Evolutionary conservation across 805 yeast species (phyloP).

Genomic region (Barnettozyma californica): DNA sequence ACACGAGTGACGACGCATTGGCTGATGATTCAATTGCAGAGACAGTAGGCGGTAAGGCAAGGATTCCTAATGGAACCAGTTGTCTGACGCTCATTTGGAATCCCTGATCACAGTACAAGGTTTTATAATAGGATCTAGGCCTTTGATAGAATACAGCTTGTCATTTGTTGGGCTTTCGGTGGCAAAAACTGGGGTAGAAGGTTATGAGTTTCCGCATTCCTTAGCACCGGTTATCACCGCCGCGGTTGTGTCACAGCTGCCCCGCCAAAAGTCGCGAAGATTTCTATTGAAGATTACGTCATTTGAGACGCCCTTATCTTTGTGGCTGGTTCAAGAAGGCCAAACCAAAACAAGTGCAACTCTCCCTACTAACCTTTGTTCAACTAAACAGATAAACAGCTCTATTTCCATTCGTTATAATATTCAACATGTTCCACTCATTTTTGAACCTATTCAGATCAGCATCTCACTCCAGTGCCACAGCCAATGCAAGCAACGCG

Average conservation of each 20-base stretch:
- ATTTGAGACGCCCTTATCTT: not conserved
- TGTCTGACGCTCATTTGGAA: not conserved
- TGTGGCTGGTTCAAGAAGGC: not conserved
- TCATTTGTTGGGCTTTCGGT: not conserved
- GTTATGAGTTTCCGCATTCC: not conserved
- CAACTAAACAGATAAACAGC: not conserved
- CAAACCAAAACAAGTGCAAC: not conserved
- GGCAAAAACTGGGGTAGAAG: not conserved
- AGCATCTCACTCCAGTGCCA: not conserved
- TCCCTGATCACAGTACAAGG: not conserved
- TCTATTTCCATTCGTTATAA: not conserved
- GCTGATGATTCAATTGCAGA: not conserved
- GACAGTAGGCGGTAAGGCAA: conserved; percentile 1
- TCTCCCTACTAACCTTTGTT: not conserved
- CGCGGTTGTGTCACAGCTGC: not conserved
- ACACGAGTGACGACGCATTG: not conserved
- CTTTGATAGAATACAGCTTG: not conserved
- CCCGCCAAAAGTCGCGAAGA: not conserved
- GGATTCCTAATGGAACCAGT: conserved; percentile 1
- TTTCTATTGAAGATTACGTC: not conserved
- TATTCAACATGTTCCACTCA: conserved; percentile 1
- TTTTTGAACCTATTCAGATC: conserved; percentile 1
- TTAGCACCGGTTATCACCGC: not conserved
- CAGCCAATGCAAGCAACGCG: not conserved
- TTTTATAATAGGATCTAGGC: not conserved